Evolutionary conservation across 2,329 filamentous ascomycete species (phyloP), one percentile per base, ranked within the genome.

Genomic region (Chalaropsis thielavioides): DNA sequence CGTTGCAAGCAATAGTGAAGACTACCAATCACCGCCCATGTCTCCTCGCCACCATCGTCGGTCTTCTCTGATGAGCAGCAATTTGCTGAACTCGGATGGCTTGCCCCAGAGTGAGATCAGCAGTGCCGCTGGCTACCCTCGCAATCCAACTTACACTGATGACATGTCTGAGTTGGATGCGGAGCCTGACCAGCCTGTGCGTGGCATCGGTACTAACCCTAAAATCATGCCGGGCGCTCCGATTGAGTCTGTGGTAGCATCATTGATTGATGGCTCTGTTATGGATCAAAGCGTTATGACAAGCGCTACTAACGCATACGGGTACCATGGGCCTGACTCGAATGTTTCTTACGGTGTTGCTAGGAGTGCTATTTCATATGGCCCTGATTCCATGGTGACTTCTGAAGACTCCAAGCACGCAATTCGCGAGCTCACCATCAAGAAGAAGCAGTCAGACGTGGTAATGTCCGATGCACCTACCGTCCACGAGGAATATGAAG

Each of bases 241-340:
- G 1, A 85, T 95, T 0, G 92, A 96, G 74, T 96, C 92, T 15
- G 89, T 88, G 10, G 92, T 97, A 11, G 92, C 92, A 7, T 96
- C 92, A 17, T 78, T 97, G 6, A 77, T 86, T 1, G 87, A 94
- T 70, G 90, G 91, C 19, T 92, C 90, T 0, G 77, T 81, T 73
- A 73, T 83, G 17, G 81, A 83, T 3, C 81, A 81, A 62, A 95
- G 90, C 1, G 82, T 87, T 13, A 72, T 96, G 63, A 92, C 84
- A 2, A 77, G 72, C 43, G 51, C 17, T 19, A 68, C 64, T n/a
- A 40, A 63, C 31, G 62, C 49, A 1, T 38, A 65, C 6, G 46
- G 59, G n/a, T 62, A 65, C 60, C 46, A 56, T 31, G 65, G 65
- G 13, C 40, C 62, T 17, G 67, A 64, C 15, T 68, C 67, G 2